These are phyloP conservation scores for Fusarium sp. DNA, from an alignment of 2,329 filamentous ascomycete species.

Conservation along the genomic window DNA sequence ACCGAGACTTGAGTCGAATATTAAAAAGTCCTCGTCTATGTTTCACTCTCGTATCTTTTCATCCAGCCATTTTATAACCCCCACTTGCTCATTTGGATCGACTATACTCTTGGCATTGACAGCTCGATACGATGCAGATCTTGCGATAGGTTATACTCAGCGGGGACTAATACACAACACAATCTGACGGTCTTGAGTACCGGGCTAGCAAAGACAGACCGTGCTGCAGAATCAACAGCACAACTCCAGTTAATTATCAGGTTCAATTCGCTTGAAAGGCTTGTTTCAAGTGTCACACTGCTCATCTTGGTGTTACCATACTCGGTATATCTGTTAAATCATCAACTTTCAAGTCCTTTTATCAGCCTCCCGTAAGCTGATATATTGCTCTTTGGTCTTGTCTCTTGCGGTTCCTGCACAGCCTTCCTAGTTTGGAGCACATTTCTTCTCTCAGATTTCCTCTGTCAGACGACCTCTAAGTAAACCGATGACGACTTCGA, in stretches of 20 bases:
- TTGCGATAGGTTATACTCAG: not conserved
- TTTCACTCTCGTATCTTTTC: slow-evolving; percentile 22
- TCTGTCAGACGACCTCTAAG: not conserved
- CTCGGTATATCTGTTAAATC: not conserved
- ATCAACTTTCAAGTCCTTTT: not conserved
- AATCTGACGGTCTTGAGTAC: not conserved
- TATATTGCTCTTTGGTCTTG: not conserved
- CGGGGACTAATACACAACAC: not conserved
- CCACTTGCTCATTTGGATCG: slow-evolving; percentile 24
- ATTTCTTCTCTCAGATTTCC: not conserved
- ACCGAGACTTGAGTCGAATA: slow-evolving; percentile 3
- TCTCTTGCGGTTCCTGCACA: not conserved
- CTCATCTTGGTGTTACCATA: not conserved
- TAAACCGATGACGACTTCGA: slow-evolving; percentile 15
- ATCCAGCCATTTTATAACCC: slow-evolving; percentile 16
- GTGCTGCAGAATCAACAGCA: not conserved
- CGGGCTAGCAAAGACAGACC: not conserved
- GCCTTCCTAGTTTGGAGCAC: not conserved
- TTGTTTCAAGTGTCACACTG: not conserved
- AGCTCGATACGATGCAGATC: slow-evolving; percentile 6
- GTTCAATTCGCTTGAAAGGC: slow-evolving; percentile 2
- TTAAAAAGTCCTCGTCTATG: slow-evolving; percentile 2
- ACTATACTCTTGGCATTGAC: slow-evolving; percentile 25
- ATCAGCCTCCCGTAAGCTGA: not conserved
- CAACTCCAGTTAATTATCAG: not conserved